A percentile compares a stretch with the other conserved stretches of the same genome.
phyloP scores from a whole-genome alignment of 75 land plant genomes.

The Cupressus sempervirens region DNA sequence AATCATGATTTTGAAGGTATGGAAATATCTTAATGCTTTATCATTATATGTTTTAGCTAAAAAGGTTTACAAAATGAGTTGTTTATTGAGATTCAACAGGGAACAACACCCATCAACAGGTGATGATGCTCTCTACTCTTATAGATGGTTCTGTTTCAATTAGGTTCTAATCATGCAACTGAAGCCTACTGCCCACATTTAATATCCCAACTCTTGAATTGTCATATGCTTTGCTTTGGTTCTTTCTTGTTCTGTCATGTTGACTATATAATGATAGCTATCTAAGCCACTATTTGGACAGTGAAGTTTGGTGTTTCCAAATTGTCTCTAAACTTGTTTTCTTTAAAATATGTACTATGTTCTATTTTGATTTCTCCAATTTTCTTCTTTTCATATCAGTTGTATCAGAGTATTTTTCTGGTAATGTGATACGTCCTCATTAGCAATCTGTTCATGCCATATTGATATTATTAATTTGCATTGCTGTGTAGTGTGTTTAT shows the following conservation, averaged over 20 bases:
- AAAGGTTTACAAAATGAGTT: not conserved
- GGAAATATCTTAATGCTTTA: not conserved
- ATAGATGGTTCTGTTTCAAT: not conserved
- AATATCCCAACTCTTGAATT: not conserved
- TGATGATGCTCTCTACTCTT: not conserved
- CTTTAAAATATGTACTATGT: not conserved
- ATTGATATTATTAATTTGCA: not conserved
- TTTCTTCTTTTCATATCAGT: not conserved
- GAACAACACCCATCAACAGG: not conserved
- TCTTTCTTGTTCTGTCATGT: not conserved
- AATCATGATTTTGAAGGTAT: constrained; percentile 91
- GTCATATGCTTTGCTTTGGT: not conserved
- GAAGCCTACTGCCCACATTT: not conserved
- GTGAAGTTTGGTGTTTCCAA: not conserved
- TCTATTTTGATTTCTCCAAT: not conserved
- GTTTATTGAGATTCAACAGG: not conserved
- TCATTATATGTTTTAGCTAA: not conserved
- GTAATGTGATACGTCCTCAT: not conserved
- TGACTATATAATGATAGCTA: not conserved
- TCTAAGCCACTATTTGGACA: not conserved
- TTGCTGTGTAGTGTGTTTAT: not conserved
- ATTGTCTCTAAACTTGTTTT: not conserved
- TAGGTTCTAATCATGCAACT: not conserved
- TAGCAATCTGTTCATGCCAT: not conserved
- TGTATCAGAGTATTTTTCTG: not conserved